Percentiles rank a stretch among this genome's conserved stretches.
phyloP scores from a whole-genome alignment of 768 basidiomycete genomes.

The Termitomyces sp. region DNA sequence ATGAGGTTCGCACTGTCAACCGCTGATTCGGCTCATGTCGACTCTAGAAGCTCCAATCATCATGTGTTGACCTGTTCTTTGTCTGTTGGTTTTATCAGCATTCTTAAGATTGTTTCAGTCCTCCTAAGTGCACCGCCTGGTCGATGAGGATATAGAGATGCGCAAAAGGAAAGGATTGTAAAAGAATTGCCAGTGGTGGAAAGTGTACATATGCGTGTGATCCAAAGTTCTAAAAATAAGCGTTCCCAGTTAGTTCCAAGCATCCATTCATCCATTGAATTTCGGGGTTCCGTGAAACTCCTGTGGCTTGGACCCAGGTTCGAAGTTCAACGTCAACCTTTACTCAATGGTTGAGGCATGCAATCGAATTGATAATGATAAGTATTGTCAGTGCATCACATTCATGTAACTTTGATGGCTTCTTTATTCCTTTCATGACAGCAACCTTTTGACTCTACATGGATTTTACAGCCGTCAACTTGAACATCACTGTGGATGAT shows the following conservation, averaged over 20 bases:
- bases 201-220: no score
- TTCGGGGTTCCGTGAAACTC: not conserved
- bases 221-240: not conserved
- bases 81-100: not conserved
- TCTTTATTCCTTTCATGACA: not conserved
- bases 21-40: no score
- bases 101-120: not conserved
- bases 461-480: constrained; percentile 39
- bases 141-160: not conserved
- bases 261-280: not conserved
- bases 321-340: not conserved
- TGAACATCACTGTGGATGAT: constrained; percentile 42
- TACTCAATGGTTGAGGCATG: not conserved
- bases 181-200: no score
- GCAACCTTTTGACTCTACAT: constrained; percentile 9
- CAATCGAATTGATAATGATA: not conserved
- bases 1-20: not conserved
- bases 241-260: not conserved
- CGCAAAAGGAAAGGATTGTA: not conserved
- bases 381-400: not conserved
- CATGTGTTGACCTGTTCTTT: not conserved
- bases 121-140: no score
- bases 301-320: no score
- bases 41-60: not conserved
- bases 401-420: not conserved